phyloP scores from a whole-genome alignment of 495 filamentous ascomycete genomes.

The Aspergillus funiculosus region DNA sequence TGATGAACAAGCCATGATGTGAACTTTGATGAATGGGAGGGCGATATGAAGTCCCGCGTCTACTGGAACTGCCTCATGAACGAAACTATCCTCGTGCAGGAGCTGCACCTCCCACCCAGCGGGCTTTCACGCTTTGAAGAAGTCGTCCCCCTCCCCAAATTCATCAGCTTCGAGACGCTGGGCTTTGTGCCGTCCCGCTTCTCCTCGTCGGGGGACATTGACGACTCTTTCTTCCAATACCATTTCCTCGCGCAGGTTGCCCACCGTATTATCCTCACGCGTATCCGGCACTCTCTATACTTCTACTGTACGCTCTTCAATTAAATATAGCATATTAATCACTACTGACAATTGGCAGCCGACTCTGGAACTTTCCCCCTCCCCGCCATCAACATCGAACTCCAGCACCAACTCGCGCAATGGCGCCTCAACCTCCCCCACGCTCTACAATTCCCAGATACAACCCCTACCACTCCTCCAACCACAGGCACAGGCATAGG shows the following conservation, averaged over 20 bases:
- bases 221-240: constrained; percentile 46
- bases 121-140: constrained; percentile 42
- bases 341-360: too few species aligned
- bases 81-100: constrained; percentile 45
- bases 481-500: constrained; percentile 15
- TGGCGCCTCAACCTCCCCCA: constrained; percentile 43
- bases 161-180: constrained; percentile 39
- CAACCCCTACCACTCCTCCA: constrained; percentile 15
- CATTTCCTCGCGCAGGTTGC: constrained; percentile 47
- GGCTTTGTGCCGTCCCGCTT: constrained; percentile 30
- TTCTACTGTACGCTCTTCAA: constrained; percentile 36
- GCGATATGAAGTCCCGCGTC: constrained; percentile 47
- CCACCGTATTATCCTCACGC: constrained; percentile 45
- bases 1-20: constrained; percentile 33
- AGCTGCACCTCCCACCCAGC: constrained; percentile 43
- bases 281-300: constrained; percentile 44
- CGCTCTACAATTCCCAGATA: constrained; percentile 37
- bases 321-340: too few species aligned
- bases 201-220: constrained; percentile 30
- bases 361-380: constrained; percentile 43
- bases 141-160: constrained; percentile 44
- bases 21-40: constrained; percentile 44
- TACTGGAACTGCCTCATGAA: constrained; percentile 49
- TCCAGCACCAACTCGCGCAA: constrained; percentile 44
- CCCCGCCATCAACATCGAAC: constrained; percentile 41